phyloP scores from a whole-genome alignment of 176 grass and related monocot species.

The Alopecurus myosuroides region DNA sequence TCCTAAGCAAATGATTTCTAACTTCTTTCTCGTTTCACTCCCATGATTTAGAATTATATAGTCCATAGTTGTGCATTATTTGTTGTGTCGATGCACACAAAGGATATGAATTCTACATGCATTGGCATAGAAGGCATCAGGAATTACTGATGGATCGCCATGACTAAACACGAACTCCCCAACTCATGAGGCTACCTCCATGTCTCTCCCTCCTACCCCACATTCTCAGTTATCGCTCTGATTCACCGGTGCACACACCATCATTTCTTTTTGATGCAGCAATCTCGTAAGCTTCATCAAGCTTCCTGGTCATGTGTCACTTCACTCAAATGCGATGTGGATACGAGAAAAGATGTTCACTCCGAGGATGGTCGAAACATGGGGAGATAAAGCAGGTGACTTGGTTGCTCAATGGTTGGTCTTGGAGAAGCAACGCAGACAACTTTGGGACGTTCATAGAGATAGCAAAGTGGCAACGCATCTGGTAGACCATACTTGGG shows the following conservation, averaged over 20 bases:
- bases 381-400: background rate
- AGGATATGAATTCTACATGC: background rate
- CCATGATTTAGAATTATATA: background rate
- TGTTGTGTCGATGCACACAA: background rate
- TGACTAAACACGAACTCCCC: background rate
- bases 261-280: background rate
- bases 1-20: background rate
- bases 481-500: background rate
- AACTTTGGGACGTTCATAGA: background rate
- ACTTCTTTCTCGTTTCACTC: background rate
- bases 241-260: background rate
- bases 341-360: background rate
- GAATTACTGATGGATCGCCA: background rate
- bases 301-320: rapidly evolving
- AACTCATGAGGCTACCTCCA: background rate
- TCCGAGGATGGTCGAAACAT: background rate
- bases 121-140: background rate
- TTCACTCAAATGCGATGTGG: background rate
- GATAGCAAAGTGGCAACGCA: background rate
- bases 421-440: background rate
- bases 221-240: background rate
- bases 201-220: background rate
- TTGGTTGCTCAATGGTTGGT: background rate
- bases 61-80: background rate
- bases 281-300: background rate